Base-by-base conservation (phyloP, 139 green algal genomes). In the Chlorella vulgaris region DNA sequence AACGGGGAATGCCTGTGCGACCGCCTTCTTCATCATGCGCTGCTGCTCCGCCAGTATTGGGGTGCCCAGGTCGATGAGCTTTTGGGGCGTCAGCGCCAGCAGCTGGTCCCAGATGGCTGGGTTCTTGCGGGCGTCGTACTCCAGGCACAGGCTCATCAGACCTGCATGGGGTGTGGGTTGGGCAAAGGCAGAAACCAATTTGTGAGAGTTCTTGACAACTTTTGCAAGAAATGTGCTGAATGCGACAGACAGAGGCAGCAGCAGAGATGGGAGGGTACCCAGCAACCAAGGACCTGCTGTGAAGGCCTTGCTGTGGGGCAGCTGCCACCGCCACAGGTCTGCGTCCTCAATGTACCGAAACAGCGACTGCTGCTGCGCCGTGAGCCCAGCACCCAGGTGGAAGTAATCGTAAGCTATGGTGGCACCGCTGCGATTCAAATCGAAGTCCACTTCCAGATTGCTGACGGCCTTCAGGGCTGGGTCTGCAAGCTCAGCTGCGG, bases 351-450 rank as follows among this genome's bases (percentile, higher is more conserved):
- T 89, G 42, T 92, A 91, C 18, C 73, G 53, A 33, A 89, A 88
- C 4, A 89, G 33, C 31, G 66, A 47, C 51, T 51, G 74, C 50
- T 83, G 63, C 18, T 77, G 42, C 0, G 10, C 47, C 47, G 47
- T 58, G 40, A 21, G 4, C 31, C 78, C 19, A 89, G 39, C 1
- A 51, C 50, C 10, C 7, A 89, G 82, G 36, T 84, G 39, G 78
- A 94, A 94, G 81, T 88, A 90, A 40, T 92, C 87, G 10, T 77
- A 29, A 90, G n/a, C n/a, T n/a, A 94, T 83, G 15, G 83, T 89
- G 29, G 90, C 90, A 3, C 90, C 90, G 53, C 81, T 90, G 31
- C 90, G 76, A 10, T 89, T 43, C 86, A 94, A 91, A 84, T 94
- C 90, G 76, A 94, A 76, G 4, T 65, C 10, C 8, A 87, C 61